Evolutionary conservation across 371 early-diverging fungal genomes (phyloP).

Genomic region (Lichtheimia ornata): DNA sequence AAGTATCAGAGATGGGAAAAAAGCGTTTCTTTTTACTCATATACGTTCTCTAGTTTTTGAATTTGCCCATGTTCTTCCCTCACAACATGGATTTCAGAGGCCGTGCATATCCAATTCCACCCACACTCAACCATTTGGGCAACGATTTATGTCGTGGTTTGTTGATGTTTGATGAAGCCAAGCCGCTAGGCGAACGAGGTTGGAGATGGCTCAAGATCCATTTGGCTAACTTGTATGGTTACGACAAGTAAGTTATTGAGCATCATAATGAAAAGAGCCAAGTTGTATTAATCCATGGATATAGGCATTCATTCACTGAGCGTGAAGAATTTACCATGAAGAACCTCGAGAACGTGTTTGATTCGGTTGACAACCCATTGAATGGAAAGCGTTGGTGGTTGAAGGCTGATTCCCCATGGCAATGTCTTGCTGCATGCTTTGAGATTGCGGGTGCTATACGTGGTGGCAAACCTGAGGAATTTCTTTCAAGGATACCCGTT

Average conservation of each 20-base stretch:
- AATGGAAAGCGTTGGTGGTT: slow-evolving; percentile 89
- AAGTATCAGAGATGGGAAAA: slow-evolving; percentile 30
- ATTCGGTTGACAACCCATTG: slow-evolving; percentile 84
- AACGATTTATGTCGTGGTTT: slow-evolving; percentile 96
- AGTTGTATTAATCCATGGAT: neutral
- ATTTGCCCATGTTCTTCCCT: slow-evolving; percentile 93
- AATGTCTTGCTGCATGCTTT: slow-evolving; percentile 88
- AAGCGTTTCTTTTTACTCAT: neutral
- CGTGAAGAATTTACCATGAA: slow-evolving; percentile 76
- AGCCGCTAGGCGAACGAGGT: slow-evolving; percentile 86
- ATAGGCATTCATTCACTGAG: slow-evolving; percentile 78
- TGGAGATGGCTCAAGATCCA: slow-evolving; percentile 96
- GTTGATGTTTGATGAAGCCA: slow-evolving; percentile 80
- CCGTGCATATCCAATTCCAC: slow-evolving; percentile 96
- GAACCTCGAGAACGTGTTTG: slow-evolving; percentile 76
- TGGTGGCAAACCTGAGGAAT: slow-evolving; percentile 75
- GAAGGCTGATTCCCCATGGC: slow-evolving; percentile 92
- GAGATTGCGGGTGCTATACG: slow-evolving; percentile 83
- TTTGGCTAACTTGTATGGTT: slow-evolving; percentile 90
- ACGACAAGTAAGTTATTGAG: slow-evolving; percentile 71
- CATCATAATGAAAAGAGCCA: neutral
- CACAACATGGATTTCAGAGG: slow-evolving; percentile 98
- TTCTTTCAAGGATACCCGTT: slow-evolving; percentile 78
- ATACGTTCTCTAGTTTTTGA: slow-evolving; percentile 61
- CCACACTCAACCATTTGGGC: slow-evolving; percentile 94